These are phyloP conservation scores for Crataegus laevigata DNA, from an alignment of 306 rosid genomes.

Conservation along the genomic window DNA sequence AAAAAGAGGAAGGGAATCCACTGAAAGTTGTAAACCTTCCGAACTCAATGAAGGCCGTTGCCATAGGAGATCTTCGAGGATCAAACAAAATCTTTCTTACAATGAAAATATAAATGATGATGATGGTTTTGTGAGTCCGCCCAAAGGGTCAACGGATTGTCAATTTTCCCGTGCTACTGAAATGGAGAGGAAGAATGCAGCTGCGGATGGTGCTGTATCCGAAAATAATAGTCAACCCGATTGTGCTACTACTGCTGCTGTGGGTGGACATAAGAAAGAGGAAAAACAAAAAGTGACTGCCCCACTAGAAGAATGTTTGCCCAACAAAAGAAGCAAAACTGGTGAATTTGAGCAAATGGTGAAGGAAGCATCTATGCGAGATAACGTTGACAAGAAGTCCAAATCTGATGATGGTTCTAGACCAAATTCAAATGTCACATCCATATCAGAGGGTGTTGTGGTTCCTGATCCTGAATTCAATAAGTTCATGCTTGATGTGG, in stretches of 20 bases:
- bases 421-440: slow-evolving; percentile 13
- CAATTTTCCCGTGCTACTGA: slow-evolving; percentile 14
- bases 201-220: slow-evolving; percentile 17
- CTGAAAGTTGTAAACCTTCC: slow-evolving; percentile 31
- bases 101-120: slow-evolving; percentile 21
- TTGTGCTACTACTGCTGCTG: slow-evolving; percentile 10
- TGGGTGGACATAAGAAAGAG: slow-evolving; percentile 14
- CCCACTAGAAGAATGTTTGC: slow-evolving; percentile 17
- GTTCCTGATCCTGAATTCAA: slow-evolving; percentile 69
- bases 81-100: slow-evolving; percentile 37
- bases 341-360: slow-evolving; percentile 17
- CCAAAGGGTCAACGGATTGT: slow-evolving; percentile 32
- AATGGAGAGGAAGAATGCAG: slow-evolving; percentile 23
- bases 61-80: slow-evolving; percentile 38
- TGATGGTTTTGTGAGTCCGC: slow-evolving; percentile 29
- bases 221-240: slow-evolving; percentile 16
- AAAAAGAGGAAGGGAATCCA: slow-evolving; percentile 46
- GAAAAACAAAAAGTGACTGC: slow-evolving; percentile 9
- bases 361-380: slow-evolving; percentile 28
- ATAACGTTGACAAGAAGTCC: slow-evolving; percentile 18
- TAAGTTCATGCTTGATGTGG: slow-evolving; percentile 47
- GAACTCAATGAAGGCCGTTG: slow-evolving; percentile 7
- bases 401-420: slow-evolving; percentile 14
- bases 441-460: slow-evolving; percentile 8
- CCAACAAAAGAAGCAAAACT: slow-evolving; percentile 19